phyloP scores from a whole-genome alignment of 345 rosid species.

The Melaleuca quinquenervia region DNA sequence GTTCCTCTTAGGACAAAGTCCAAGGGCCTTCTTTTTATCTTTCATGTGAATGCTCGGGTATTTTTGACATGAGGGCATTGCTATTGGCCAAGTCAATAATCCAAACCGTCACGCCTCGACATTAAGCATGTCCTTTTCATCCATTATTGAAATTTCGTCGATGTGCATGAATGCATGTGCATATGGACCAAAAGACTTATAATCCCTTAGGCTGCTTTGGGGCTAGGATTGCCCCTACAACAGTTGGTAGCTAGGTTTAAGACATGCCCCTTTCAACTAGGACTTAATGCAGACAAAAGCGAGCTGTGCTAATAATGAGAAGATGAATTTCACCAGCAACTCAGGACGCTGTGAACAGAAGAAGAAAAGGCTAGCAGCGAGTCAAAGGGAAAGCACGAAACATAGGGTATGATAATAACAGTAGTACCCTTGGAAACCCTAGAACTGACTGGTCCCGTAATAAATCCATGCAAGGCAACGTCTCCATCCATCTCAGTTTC shows the following conservation, averaged over 20 bases:
- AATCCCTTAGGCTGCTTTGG: not conserved
- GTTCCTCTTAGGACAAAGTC: not conserved
- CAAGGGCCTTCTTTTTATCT: not conserved
- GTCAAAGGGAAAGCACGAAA: not conserved
- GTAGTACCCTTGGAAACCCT: not conserved
- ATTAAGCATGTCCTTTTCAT: no score
- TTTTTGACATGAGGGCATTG: not conserved
- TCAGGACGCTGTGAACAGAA: not conserved
- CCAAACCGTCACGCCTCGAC: not conserved
- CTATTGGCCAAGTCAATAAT: not conserved
- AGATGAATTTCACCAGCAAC: not conserved
- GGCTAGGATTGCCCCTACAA: not conserved
- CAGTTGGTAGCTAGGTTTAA: not conserved
- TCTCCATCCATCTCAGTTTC: not conserved
- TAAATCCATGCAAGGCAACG: not conserved
- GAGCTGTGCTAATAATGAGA: not conserved
- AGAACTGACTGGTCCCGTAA: not conserved
- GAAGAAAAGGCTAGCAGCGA: not conserved
- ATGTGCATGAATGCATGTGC: not conserved
- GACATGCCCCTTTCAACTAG: not conserved
- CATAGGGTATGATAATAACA: not conserved
- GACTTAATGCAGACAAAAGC: not conserved
- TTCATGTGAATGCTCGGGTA: not conserved
- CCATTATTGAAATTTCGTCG: not conserved
- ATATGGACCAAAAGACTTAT: not conserved